phyloP scores from a whole-genome alignment of 768 basidiomycete genomes.

The Podaxis sp. region DNA sequence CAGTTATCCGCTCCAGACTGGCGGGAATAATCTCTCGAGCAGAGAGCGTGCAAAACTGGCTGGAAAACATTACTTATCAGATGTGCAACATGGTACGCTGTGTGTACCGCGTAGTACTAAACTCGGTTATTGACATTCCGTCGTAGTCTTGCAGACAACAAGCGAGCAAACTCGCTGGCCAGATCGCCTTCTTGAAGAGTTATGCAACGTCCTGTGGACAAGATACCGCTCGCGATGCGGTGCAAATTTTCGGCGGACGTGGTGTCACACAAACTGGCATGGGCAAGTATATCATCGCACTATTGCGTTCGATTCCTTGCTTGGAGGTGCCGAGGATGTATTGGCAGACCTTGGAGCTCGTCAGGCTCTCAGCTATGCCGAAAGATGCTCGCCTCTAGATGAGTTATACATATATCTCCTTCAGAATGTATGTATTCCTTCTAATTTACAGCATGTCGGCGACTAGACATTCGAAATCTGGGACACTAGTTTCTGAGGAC shows the following conservation, averaged over 20 bases:
- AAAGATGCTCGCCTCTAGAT: conserved; percentile 55
- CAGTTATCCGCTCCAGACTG: conserved; percentile 86
- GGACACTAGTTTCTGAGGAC: not conserved
- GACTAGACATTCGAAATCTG: not conserved
- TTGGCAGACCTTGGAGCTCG: conserved; percentile 73
- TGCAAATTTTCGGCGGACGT: conserved; percentile 80
- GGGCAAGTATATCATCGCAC: conserved; percentile 69
- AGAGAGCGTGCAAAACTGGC: conserved; percentile 67
- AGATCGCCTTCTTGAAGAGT: conserved; percentile 75
- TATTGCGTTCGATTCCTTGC: conserved; percentile 65
- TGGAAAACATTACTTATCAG: conserved; percentile 88
- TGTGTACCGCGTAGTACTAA: not conserved
- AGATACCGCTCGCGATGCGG: conserved; percentile 59
- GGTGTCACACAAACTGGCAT: conserved; percentile 84
- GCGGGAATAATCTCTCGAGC: conserved; percentile 85
- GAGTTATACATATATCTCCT: not conserved
- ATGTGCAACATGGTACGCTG: conserved; percentile 76
- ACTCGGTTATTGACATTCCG: conserved; percentile 3
- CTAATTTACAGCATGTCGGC: not conserved
- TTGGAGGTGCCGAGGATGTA: conserved; percentile 70
- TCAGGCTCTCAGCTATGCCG: conserved; percentile 72
- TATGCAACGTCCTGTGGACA: conserved; percentile 61
- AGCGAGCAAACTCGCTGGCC: conserved; percentile 71
- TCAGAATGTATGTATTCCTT: not conserved
- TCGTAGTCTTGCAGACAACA: conserved; percentile 68